Evolutionary conservation across 345 rosid genomes (phyloP).

Genomic region (Euphorbia peplus): DNA sequence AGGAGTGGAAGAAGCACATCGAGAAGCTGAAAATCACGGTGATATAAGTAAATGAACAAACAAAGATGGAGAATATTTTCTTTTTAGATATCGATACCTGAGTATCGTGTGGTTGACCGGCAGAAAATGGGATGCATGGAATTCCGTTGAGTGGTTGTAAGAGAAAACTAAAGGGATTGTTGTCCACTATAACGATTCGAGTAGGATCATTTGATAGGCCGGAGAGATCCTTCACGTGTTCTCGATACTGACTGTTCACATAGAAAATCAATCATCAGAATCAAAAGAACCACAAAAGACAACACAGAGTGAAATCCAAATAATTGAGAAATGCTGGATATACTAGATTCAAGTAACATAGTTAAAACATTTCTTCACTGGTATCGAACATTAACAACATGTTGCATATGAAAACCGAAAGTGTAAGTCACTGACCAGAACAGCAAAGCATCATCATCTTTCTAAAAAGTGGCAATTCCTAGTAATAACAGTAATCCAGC

Average conservation of each 20-base stretch:
- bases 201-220: constrained; percentile 67
- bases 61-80: background rate
- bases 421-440: background rate
- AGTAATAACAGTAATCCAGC: background rate
- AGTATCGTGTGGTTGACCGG: constrained; percentile 68
- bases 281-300: background rate
- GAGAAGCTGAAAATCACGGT: constrained; percentile 60
- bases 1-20: constrained; percentile 89
- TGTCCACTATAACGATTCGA: constrained; percentile 91
- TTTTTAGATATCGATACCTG: constrained; percentile 46
- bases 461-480: background rate
- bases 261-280: constrained; percentile 7
- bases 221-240: constrained; percentile 93
- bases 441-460: background rate
- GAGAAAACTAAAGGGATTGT: constrained; percentile 97
- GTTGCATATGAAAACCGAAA: background rate
- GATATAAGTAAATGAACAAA: constrained; percentile 10
- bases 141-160: constrained; percentile 95
- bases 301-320: background rate
- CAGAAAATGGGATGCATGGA: constrained; percentile 91
- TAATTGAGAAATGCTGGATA: background rate
- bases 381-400: background rate
- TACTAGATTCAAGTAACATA: too few relatives aligned
- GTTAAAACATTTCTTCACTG: background rate
- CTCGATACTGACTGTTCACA: constrained; percentile 67